Base-by-base conservation (phyloP, 2,329 filamentous ascomycete species). In the Pyricularia pennisetigena region DNA sequence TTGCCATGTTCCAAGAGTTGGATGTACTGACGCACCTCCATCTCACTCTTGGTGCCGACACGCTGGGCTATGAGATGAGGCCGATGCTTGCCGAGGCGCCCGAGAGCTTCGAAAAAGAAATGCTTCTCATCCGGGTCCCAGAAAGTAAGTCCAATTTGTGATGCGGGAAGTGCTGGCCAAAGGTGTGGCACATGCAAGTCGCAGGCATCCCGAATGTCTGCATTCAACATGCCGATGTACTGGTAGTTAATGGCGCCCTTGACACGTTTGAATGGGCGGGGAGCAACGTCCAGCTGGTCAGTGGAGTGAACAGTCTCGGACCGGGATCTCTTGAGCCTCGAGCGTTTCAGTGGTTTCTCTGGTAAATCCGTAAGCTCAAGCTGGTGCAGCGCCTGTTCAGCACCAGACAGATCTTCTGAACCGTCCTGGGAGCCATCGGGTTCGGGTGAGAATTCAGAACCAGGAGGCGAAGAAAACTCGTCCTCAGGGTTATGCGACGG, bases 91-190 rank as follows among this genome's bases (percentile, higher is more conserved):
- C 92, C 92, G 2, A 90, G 82, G 0, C 85, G 85, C 1, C 83
- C 81, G 3, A 96, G 76, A 0, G 86, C 84, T 16, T 85, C 80
- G 75, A 92, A 97, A 69, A 97, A 85, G 0, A 80, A 72, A 1
- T 84, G 80, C 75, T 97, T 97, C 74, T 97, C 94, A 0, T 79
- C 72, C 0, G 83, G 70, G 0, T 85, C 88, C 94, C 94, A 98
- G 12, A 78, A 72, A 0, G 88, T 87, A 29, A 87, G 82, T 26
- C 93, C 93, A 66, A 93, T 79, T 73, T 93, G 90, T 1, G 84
- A 83, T 49, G 79, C 66, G 65, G 76, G 69, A 68, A 83, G 74
- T 20, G 77, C 69, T 2, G 74, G 73, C 16, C 63, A 74, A 73
- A 67, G 76, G 69, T 30, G 72, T 12, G 78, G 70, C 16, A 78